Evolutionary conservation across 352 stramenopile genomes (phyloP).

Genomic region (Globisporangium cylindrosporum): DNA sequence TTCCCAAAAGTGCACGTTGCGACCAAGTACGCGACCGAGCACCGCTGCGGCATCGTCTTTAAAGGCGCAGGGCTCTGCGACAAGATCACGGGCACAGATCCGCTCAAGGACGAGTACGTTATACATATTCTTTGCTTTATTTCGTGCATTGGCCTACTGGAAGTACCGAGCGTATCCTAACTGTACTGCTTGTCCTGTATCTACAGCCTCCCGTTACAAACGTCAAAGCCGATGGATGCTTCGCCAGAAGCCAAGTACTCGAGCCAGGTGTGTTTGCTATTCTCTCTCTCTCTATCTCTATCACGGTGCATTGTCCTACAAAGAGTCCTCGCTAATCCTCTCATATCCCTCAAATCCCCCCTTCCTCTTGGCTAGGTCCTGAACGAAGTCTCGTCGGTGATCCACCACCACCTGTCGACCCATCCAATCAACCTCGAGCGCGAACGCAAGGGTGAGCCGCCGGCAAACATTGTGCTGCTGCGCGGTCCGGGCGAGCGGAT

Average conservation of each 20-base stretch:
- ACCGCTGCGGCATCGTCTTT: conserved; percentile 86
- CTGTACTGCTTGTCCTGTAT: neutral
- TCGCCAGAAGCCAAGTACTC: conserved; percentile 74
- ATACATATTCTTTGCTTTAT: neutral
- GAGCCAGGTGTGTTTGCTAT: conserved; percentile 26
- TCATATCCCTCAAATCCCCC: neutral
- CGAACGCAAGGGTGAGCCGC: conserved; percentile 44
- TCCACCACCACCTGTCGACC: conserved; percentile 55
- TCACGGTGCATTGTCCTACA: neutral
- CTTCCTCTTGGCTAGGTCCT: conserved; percentile 27
- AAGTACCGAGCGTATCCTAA: neutral
- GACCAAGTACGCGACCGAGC: conserved; percentile 87
- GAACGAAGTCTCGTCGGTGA: conserved; percentile 70
- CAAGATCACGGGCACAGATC: conserved; percentile 84
- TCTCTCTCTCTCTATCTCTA: neutral
- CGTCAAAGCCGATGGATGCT: conserved; percentile 56
- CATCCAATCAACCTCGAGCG: conserved; percentile 81
- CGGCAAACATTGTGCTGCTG: conserved; percentile 84
- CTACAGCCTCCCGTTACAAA: conserved; percentile 59
- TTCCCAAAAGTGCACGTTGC: conserved; percentile 68
- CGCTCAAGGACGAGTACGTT: conserved; percentile 85
- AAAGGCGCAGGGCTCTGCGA: conserved; percentile 76
- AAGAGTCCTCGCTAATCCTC: neutral
- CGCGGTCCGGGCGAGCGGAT: conserved; percentile 83
- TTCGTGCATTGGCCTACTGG: neutral